Evolutionary conservation across 1,284 basidiomycete species (phyloP).

Genomic region (Leucoagaricus sp.): DNA sequence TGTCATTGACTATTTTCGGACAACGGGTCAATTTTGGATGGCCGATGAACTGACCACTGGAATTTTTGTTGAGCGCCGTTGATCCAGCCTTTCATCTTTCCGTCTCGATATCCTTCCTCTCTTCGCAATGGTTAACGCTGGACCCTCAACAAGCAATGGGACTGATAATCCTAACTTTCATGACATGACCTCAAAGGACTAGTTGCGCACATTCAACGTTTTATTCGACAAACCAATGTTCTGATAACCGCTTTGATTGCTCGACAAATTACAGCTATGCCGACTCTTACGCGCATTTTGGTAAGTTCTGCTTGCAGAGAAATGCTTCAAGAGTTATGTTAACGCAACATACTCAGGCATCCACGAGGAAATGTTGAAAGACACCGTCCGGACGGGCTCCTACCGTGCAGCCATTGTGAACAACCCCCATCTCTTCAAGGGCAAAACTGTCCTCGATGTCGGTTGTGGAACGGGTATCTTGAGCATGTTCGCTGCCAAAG

Average conservation of each 20-base stretch:
- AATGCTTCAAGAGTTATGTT: neutral
- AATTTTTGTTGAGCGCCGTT: conserved; percentile 15
- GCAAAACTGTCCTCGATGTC: conserved; percentile 95
- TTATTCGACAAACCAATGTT: conserved; percentile 27
- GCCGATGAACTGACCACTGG: neutral
- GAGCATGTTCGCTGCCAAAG: conserved; percentile 99
- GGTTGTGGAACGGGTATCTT: conserved; percentile 99
- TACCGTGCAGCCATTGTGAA: conserved; percentile 96
- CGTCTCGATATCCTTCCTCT: conserved; percentile 24
- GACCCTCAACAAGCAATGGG: conserved; percentile 39
- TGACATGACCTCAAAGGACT: conserved; percentile 79
- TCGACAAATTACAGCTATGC: conserved; percentile 63
- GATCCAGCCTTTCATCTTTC: conserved; percentile 21
- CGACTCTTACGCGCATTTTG: conserved; percentile 94
- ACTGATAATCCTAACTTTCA: conserved; percentile 27
- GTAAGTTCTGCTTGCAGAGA: conserved; percentile 36
- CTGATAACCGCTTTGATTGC: conserved; percentile 28
- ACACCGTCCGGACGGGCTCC: conserved; percentile 91
- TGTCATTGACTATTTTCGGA: neutral
- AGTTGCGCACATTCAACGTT: conserved; percentile 54
- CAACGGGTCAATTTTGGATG: conserved; percentile 7
- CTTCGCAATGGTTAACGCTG: conserved; percentile 44
- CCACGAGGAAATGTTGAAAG: conserved; percentile 99
- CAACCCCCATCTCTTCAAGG: conserved; percentile 96
- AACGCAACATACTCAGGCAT: conserved; percentile 61